A percentile compares a stretch with the other conserved stretches of the same genome.
Evolutionary conservation across 305 asterid species (phyloP).

Genomic region (Solanum hybrid): DNA sequence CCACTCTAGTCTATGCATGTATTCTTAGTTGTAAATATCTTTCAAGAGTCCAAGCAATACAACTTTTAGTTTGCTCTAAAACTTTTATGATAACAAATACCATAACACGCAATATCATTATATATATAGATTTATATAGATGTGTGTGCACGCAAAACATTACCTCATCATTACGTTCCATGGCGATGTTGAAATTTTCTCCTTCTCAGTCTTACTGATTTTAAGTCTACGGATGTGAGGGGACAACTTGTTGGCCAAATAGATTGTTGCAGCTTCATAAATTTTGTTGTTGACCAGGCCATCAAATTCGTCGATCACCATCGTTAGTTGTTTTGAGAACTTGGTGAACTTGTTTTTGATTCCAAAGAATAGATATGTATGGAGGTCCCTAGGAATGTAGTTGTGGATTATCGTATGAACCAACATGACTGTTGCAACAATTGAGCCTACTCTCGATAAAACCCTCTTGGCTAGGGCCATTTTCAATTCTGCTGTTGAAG

Average conservation of each 20-base stretch:
- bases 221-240: not conserved
- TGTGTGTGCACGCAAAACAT: not conserved
- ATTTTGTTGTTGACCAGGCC: not conserved
- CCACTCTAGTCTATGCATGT: not conserved
- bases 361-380: not conserved
- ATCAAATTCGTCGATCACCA: not conserved
- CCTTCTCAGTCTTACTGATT: not conserved
- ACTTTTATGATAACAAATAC: no score
- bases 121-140: no score
- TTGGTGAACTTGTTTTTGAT: not conserved
- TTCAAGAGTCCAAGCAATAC: no score
- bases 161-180: not conserved
- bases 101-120: not conserved
- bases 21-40: no score
- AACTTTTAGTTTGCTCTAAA: no score
- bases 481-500: not conserved
- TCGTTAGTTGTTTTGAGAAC: not conserved
- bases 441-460: not conserved
- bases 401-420: not conserved
- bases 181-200: not conserved
- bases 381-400: not conserved
- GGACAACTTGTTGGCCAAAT: not conserved
- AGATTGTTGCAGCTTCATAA: not conserved
- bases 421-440: conserved; percentile 2
- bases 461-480: not conserved